These are phyloP conservation scores for Aspergillus nidulans DNA, from an alignment of 495 filamentous ascomycete species.

Conservation along the genomic window DNA sequence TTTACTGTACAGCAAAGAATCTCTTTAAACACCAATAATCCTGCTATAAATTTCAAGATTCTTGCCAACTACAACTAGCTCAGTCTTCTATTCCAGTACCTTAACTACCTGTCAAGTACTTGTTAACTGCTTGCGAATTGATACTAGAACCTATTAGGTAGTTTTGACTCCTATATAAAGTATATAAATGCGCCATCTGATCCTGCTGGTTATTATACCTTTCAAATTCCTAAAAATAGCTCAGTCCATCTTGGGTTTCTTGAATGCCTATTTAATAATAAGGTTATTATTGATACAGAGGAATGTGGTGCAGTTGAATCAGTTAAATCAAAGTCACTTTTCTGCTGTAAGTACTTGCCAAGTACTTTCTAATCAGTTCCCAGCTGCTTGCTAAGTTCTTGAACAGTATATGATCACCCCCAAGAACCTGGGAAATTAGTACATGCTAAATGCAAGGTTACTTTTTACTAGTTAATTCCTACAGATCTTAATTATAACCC, in stretches of 20 bases:
- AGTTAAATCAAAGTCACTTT: background rate
- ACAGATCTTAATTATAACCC: background rate
- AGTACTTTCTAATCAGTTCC: background rate
- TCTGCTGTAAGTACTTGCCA: slow-evolving; percentile 3
- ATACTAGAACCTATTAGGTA: background rate
- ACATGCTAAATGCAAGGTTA: slow-evolving; percentile 4
- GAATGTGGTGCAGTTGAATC: slow-evolving; percentile 5
- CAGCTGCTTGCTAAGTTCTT: background rate
- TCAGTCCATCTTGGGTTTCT: background rate
- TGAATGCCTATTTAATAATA: slow-evolving; percentile 2
- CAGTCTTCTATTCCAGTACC: background rate
- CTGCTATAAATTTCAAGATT: background rate
- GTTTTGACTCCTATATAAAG: background rate
- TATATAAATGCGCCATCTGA: background rate
- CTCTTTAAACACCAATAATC: slow-evolving; percentile 3
- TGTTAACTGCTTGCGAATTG: background rate
- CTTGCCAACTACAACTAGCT: background rate
- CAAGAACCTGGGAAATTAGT: slow-evolving; percentile 3
- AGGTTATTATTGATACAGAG: background rate
- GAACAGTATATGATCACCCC: background rate
- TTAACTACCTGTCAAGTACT: background rate
- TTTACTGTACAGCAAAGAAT: background rate
- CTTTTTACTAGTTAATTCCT: slow-evolving; percentile 6
- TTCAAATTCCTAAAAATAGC: background rate
- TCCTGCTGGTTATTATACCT: background rate